Evolutionary conservation across 345 rosid genomes (phyloP).

Genomic region (Viola odorata): DNA sequence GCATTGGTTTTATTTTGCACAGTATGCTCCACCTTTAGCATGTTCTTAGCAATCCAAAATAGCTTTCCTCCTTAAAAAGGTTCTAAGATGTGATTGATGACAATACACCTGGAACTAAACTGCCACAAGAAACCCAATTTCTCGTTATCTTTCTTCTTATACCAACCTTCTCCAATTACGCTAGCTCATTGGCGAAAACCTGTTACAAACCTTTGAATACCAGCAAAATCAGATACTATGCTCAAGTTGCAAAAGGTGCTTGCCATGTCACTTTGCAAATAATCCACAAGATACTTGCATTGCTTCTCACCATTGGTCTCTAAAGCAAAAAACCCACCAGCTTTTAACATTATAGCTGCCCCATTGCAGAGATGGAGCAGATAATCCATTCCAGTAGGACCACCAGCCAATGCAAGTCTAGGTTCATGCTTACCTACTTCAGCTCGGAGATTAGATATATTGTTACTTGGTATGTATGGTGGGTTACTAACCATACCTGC

Average conservation of each 20-base stretch:
- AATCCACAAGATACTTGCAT: conserved; percentile 56
- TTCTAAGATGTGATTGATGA: no score
- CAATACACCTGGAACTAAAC: no score
- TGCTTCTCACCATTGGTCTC: conserved; percentile 91
- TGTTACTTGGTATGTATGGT: no score
- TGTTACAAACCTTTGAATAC: conserved; percentile 55
- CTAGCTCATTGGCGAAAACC: conserved; percentile 18
- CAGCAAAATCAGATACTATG: conserved; percentile 64
- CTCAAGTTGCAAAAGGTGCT: conserved; percentile 46
- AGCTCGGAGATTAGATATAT: no score
- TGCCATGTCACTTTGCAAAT: conserved; percentile 32
- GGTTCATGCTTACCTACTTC: not conserved
- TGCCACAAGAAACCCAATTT: no score
- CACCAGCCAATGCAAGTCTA: not conserved
- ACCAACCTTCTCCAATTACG: no score
- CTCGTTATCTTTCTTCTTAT: no score
- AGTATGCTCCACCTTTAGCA: no score
- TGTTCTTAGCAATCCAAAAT: no score
- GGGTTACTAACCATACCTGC: not conserved
- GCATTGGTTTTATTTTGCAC: no score
- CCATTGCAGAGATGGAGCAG: not conserved
- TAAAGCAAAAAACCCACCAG: conserved; percentile 79
- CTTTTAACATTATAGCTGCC: not conserved
- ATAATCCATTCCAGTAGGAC: not conserved
- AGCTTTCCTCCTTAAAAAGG: no score